Base-by-base conservation (phyloP, 1,284 basidiomycete species). In the Fistulinella cinereoalba region DNA sequence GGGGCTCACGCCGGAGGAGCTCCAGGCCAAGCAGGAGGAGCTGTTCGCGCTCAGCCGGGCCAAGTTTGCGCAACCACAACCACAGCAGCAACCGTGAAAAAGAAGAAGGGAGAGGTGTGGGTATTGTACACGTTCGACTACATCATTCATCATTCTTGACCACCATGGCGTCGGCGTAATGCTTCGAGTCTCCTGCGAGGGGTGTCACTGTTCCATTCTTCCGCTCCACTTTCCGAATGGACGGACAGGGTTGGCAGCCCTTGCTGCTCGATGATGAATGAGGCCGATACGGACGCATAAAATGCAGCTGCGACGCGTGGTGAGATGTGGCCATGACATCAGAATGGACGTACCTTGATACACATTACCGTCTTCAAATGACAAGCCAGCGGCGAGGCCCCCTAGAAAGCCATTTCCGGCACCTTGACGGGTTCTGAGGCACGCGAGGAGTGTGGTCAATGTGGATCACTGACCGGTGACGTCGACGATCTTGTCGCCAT, bases 391-490 rank as follows among this genome's bases (percentile, higher is more conserved):
- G 13, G 80, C 81, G 8, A 95, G 71, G 0, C 91, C 88, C 10
- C 92, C 93, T 27, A 95, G 69, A 64, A 94, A 96, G 42, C 81
- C 80, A 67, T 96, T 96, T 10, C 92, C 92, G 6, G 90, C 92
- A 36, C 90, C 89, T 89, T 53, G 39, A 23, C 22, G 24, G 23
- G 16, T 29, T 13, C 32, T 40, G 44, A 53, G 46, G 33, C 15
- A 41, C 12, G n/a, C 15, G 19, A 34, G 15, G 29, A 24, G 38
- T 28, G 44, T 38, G 31, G 46, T n/a, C 40, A 43, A 39, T 24
- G 31, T 3, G 38, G 37, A 46, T 28, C 19, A 56, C 68, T 55
- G 52, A 83, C 90, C 91, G 42, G 93, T 96, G 11, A 92, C 88
- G 65, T 96, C 92, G 1, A 88, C 77, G 10, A 96, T 74, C 46